phyloP scores from a whole-genome alignment of 2,329 filamentous ascomycete species.

The Boeremia lycopersici region DNA sequence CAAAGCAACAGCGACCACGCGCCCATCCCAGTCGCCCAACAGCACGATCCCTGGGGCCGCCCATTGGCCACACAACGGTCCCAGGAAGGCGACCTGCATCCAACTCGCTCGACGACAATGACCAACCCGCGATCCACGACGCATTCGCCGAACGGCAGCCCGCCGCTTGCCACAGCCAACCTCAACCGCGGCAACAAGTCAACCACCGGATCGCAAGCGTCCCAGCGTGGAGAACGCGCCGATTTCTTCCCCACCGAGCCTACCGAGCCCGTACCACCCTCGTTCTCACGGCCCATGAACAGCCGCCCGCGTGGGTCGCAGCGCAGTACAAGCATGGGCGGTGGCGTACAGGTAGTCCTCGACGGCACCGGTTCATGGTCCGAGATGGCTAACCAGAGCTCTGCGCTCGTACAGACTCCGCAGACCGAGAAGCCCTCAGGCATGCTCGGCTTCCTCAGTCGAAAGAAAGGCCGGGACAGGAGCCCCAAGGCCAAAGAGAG shows the following conservation, averaged over 20 bases:
- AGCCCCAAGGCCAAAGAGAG: conserved; percentile 94
- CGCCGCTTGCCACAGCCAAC: conserved; percentile 46
- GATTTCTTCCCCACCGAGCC: conserved; percentile 45
- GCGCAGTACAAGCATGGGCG: conserved; percentile 76
- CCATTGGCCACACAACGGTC: conserved; percentile 40
- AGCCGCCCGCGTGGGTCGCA: conserved; percentile 64
- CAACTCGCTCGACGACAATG: conserved; percentile 42
- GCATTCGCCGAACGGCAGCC: conserved; percentile 56
- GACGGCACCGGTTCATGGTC: conserved; percentile 92
- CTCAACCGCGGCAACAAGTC: conserved; percentile 23
- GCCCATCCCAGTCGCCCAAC: conserved; percentile 38
- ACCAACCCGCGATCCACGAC: conserved; percentile 51
- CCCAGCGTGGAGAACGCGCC: conserved; percentile 43
- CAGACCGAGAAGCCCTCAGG: conserved; percentile 65
- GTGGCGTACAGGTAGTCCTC: conserved; percentile 88
- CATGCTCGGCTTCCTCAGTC: conserved; percentile 86
- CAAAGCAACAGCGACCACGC: conserved; percentile 42
- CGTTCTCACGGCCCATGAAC: conserved; percentile 50
- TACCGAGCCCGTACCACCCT: conserved; percentile 34
- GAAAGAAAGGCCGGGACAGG: conserved; percentile 87
- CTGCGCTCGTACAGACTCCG: conserved; percentile 63
- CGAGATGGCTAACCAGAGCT: conserved; percentile 83
- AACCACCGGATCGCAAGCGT: conserved; percentile 38
- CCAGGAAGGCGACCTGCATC: conserved; percentile 47
- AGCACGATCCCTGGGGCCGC: conserved; percentile 43